phyloP scores from a whole-genome alignment of 208 protist genomes.

The Herpetomonas samuelpessoai region DNA sequence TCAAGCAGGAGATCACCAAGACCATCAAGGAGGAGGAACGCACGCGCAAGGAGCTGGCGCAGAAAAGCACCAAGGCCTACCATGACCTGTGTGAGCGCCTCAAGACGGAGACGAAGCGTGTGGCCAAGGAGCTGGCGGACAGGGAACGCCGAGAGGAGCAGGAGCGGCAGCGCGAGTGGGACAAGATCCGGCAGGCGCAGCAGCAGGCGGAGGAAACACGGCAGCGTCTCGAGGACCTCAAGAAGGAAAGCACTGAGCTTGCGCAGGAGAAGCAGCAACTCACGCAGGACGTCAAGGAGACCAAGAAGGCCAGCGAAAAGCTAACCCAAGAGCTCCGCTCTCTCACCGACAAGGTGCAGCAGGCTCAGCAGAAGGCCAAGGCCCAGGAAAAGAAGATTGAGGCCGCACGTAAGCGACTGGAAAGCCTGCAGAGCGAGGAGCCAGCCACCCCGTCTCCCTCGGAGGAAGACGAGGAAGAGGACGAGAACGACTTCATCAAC shows the following conservation, averaged over 20 bases:
- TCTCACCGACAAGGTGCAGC: conserved; percentile 44
- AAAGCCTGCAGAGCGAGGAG: conserved; percentile 38
- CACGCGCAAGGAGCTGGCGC: conserved; percentile 77
- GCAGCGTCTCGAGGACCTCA: conserved; percentile 54
- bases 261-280: conserved; percentile 55
- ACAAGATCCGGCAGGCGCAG: conserved; percentile 74
- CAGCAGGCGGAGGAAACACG: conserved; percentile 73
- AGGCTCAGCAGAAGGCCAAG: conserved; percentile 49
- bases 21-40: conserved; percentile 80
- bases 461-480: conserved; percentile 29
- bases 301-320: conserved; percentile 55
- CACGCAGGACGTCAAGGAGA: conserved; percentile 54
- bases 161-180: conserved; percentile 68
- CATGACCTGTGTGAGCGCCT: conserved; percentile 73
- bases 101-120: conserved; percentile 67
- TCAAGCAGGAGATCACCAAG: conserved; percentile 80
- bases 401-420: conserved; percentile 27
- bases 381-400: conserved; percentile 65
- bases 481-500: conserved; percentile 57
- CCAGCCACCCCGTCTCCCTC: conserved; percentile 44
- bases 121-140: conserved; percentile 69
- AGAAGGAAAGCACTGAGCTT: conserved; percentile 55
- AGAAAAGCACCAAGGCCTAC: conserved; percentile 57
- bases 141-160: conserved; percentile 77
- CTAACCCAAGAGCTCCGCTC: conserved; percentile 51